Base-by-base conservation (phyloP, 2,329 filamentous ascomycete species). In the Cladosporium sp. region DNA sequence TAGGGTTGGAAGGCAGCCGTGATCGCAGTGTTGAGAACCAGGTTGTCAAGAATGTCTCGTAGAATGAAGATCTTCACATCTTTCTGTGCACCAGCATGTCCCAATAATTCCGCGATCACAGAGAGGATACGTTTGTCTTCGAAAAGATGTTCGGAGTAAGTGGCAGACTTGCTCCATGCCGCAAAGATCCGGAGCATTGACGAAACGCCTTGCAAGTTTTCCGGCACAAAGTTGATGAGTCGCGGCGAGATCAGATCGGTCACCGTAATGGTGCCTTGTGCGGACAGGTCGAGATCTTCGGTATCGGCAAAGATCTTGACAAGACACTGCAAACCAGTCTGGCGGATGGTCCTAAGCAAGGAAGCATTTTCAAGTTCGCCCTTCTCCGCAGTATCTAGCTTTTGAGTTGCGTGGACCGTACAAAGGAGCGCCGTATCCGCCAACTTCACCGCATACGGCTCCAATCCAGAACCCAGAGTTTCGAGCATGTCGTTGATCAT, bases 161-260 rank as follows among this genome's bases (percentile, higher is more conserved):
- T 78, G 0, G 82, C 75, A 18, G 85, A 78, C 52, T 80, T 79
- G 3, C 89, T 85, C 88, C 92, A 96, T 1, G 86, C 87, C 3
- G 82, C 83, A 56, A 99, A 83, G 4, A 99, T 75, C 55, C 85
- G 84, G 54, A 96, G 78, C 36, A 90, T 80, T n/a, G 85, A 88
- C 2, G 93, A 97, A 7, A 96, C 77, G 12, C 89, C 89, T 64
- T 99, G 91, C 0, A 89, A 87, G 38, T 89, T 96, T 71, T 99
- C 93, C 4, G 80, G 76, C 0, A 90, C 82, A 48, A 99, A 80
- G 51, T 87, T 88, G 2, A 85, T 80, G 15, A 97, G 74, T 56
- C 89, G 80, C 15, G 89, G 89, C 45, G 81, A 82, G 40, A 99
- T 77, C 20, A 95, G 73, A 62, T 96, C 85, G 22, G 80, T 73